These are phyloP conservation scores for Schizonepeta tenuifolia DNA, from an alignment of 257 asterid genomes.

Conservation along the genomic window DNA sequence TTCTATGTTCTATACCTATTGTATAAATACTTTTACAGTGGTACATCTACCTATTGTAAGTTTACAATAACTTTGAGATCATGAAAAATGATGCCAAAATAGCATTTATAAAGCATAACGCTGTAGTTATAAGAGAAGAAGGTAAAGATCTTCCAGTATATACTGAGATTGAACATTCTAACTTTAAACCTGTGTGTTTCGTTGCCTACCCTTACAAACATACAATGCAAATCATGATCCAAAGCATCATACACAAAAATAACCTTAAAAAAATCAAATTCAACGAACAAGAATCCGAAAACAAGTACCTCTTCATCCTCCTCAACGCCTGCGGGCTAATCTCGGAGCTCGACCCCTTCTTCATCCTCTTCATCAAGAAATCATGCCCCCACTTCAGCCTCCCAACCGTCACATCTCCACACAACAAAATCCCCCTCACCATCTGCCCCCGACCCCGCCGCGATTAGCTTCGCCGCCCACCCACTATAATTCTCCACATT, in stretches of 20 bases:
- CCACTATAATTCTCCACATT: constrained; percentile 91
- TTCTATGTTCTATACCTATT: no score
- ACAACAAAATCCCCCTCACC: constrained; percentile 90
- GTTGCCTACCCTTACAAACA: no score
- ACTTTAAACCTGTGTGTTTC: no score
- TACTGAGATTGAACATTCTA: no score
- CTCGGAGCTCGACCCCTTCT: constrained; percentile 47
- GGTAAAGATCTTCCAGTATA: no score
- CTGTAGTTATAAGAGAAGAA: no score
- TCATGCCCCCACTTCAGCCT: constrained; percentile 85
- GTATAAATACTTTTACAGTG: no score
- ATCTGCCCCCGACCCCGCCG: constrained; percentile 86
- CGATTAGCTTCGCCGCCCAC: constrained; percentile 71
- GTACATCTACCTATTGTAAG: no score
- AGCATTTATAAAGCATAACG: no score
- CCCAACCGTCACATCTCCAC: constrained; percentile 85
- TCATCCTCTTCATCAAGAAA: constrained; percentile 64
- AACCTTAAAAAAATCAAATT: neutral
- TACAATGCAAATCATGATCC: neutral
- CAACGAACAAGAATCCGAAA: neutral
- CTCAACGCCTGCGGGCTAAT: constrained; percentile 63
- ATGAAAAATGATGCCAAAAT: no score
- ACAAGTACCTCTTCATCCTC: constrained; percentile 75
- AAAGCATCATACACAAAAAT: neutral
- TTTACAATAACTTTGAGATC: no score